Conservation (phyloP, 257 asterid genomes). For the Orobanche coerulescens region DNA sequence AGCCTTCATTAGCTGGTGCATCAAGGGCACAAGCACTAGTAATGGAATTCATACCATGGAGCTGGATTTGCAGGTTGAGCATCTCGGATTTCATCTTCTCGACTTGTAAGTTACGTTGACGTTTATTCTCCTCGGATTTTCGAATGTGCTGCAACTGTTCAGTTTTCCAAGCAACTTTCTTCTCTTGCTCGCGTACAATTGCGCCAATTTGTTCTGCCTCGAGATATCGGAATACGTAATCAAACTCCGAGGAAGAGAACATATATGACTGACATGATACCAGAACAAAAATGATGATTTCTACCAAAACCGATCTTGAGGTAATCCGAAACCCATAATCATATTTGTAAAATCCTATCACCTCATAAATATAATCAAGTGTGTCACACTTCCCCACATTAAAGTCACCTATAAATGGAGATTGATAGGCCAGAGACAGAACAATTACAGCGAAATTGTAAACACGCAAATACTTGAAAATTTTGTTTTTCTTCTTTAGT, state of each 20-base stretch:
- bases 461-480: constrained; percentile 74
- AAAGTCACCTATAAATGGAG: constrained; percentile 83
- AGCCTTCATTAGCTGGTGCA: constrained; percentile 64
- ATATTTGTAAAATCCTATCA: constrained; percentile 89
- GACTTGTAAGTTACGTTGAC: constrained; percentile 86
- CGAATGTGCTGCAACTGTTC: constrained; percentile 88
- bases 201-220: constrained; percentile 99
- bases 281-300: constrained; percentile 78
- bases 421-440: constrained; percentile 92
- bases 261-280: constrained; percentile 95
- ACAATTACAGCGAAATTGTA: constrained; percentile 90
- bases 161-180: constrained; percentile 91
- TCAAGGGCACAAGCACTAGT: constrained; percentile 30
- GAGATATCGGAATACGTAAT: constrained; percentile 94
- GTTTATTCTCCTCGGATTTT: constrained; percentile 87
- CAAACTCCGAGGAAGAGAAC: constrained; percentile 94
- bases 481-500: constrained; percentile 83
- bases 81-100: constrained; percentile 99
- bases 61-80: constrained; percentile 92
- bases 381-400: constrained; percentile 79
- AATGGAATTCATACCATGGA: constrained; percentile 61
- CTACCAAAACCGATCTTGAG: constrained; percentile 96
- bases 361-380: constrained; percentile 82
- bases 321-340: constrained; percentile 97
- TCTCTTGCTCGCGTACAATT: constrained; percentile 92